These are phyloP conservation scores for Diaporthe sp. DNA, from an alignment of 2,329 filamentous ascomycete genomes.

Conservation along the genomic window DNA sequence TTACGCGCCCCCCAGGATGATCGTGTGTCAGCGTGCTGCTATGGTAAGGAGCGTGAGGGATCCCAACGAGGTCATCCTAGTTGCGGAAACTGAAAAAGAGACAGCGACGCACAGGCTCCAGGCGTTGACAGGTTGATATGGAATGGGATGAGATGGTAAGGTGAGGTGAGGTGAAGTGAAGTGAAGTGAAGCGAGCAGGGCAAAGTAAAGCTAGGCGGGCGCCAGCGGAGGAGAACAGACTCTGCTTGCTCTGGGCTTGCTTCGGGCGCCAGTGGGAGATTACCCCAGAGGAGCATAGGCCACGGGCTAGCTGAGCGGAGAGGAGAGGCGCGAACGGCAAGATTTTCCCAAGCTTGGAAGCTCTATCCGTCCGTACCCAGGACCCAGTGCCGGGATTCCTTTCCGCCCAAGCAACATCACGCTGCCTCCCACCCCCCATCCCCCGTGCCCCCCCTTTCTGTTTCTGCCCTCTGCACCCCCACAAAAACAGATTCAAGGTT, in stretches of 20 bases:
- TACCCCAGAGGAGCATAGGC: not conserved
- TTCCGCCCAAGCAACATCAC: constrained; percentile 8
- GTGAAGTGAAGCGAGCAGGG: not conserved
- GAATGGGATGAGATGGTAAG: not conserved
- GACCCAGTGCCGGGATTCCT: constrained; percentile 15
- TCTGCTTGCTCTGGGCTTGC: not conserved
- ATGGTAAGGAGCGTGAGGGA: constrained; percentile 15
- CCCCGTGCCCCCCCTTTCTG: not conserved
- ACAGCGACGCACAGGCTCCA: too few species aligned
- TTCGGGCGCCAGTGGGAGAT: constrained; percentile 19
- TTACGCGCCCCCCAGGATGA: not conserved
- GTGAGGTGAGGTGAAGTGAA: not conserved
- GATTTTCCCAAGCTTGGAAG: constrained; percentile 22
- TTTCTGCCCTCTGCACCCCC: constrained; percentile 6
- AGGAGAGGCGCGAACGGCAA: constrained; percentile 9
- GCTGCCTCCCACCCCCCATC: not conserved
- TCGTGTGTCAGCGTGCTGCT: constrained; percentile 8
- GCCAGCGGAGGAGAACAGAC: constrained; percentile 15
- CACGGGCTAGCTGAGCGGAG: not conserved
- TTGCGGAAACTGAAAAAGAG: not conserved
- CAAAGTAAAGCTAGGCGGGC: constrained; percentile 1
- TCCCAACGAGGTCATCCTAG: constrained; percentile 27
- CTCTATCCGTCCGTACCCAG: not conserved
- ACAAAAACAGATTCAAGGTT: constrained; percentile 13
- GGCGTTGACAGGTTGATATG: not conserved